Base-by-base conservation (phyloP, 2,329 filamentous ascomycete genomes). In the Zymoseptoria brevis region DNA sequence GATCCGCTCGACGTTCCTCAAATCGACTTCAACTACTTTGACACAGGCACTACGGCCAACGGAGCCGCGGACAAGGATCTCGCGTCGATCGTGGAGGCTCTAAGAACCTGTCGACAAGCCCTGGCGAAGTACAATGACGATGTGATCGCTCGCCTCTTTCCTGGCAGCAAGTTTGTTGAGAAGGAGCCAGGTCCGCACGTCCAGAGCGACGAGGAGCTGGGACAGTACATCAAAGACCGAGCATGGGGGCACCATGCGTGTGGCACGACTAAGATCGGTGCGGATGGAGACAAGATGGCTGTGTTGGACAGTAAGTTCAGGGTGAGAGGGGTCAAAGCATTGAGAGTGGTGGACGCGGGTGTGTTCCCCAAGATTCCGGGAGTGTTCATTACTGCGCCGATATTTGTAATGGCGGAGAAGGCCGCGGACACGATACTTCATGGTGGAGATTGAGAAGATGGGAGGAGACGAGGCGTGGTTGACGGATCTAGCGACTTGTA, bases 1-100 rank as follows among this genome's bases (percentile, higher is more conserved):
- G 81, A 89, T 67, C 86, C 87, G 0, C 80, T 82, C 1, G 86
- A 88, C 58, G 75, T 78, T 4, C 87, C 87, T 0, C 69, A 80
- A 7, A 87, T 89, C 64, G 76, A 76, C 57, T 87, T 85, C 75
- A 83, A 84, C 71, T 86, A 81, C 71, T 86, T 72, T 55, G 77
- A 79, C 56, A 75, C 76, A 0, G 80, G 80, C n/a, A 74, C 72
- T 26, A 64, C 64, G 4, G 62, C 41, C 16, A 54, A 60, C 35
- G 74, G 72, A 54, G 74, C 60, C 9, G 66, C 67, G 21, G 71
- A 77, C 6, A 68, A 75, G 51, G 82, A 84, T 1, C 64, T 84
- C 8, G 74, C 75, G 24, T 83, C 87, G 65, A 80, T 79, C 2
- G 73, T 87, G 50, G 68, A 78, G 77, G 57, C 68, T 62, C 61